Evolutionary conservation across 2,329 filamentous ascomycete species (phyloP).

Genomic region (Botrytis fabae): DNA sequence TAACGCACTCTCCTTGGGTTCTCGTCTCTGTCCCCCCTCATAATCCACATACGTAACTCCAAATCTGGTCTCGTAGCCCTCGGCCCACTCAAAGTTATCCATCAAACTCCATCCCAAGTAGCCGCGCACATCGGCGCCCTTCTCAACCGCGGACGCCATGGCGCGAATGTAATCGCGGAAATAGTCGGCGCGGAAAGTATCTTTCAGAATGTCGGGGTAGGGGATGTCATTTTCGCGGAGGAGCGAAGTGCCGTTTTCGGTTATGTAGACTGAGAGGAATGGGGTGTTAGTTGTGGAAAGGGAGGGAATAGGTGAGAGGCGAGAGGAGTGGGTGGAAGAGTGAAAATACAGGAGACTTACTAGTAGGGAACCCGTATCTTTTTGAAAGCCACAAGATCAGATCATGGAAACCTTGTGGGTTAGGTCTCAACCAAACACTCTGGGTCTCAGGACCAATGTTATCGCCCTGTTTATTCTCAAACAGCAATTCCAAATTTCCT

Average conservation of each 20-base stretch:
- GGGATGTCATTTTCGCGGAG: conserved; percentile 79
- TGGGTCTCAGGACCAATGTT: conserved; percentile 81
- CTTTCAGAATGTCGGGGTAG: conserved; percentile 69
- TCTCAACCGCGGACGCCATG: conserved; percentile 71
- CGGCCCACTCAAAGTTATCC: conserved; percentile 63
- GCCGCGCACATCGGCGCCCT: conserved; percentile 75
- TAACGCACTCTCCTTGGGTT: conserved; percentile 81
- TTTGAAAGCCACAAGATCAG: conserved; percentile 75
- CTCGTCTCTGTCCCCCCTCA: conserved; percentile 72
- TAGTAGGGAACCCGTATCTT: conserved; percentile 57
- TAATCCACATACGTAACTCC: conserved; percentile 86
- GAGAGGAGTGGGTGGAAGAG: no score
- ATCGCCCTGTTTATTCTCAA: conserved; percentile 70
- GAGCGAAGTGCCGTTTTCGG: conserved; percentile 83
- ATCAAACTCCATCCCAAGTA: conserved; percentile 88
- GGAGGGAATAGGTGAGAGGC: neutral
- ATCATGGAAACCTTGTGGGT: conserved; percentile 73
- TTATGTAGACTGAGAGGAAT: conserved; percentile 58
- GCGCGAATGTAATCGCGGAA: conserved; percentile 76
- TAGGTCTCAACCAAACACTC: conserved; percentile 76
- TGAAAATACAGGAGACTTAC: neutral
- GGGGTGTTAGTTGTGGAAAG: neutral
- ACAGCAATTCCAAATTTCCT: conserved; percentile 73
- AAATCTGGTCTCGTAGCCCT: conserved; percentile 84
- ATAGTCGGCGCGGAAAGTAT: conserved; percentile 80